Percentiles rank a stretch among this genome's conserved stretches.
Evolutionary conservation across 2,329 filamentous ascomycete species (phyloP).

Genomic region (Dothistroma pini): DNA sequence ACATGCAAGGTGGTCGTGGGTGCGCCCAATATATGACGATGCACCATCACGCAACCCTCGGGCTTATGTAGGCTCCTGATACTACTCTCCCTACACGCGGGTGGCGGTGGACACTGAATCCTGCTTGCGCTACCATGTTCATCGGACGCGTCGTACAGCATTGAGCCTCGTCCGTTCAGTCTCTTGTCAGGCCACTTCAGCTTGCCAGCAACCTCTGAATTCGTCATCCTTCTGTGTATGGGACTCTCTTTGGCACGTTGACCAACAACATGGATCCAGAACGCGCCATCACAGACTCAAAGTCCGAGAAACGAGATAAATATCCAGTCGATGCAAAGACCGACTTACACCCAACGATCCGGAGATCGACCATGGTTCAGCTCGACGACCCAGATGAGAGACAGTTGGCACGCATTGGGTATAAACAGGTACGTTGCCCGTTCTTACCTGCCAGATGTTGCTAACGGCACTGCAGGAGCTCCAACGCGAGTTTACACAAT

Average conservation of each 20-base stretch:
- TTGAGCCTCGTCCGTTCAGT: not conserved
- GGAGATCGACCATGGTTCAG: constrained; percentile 17
- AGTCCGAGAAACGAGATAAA: constrained; percentile 11
- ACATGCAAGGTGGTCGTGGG: not conserved
- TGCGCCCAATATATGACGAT: not conserved
- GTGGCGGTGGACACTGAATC: constrained; percentile 12
- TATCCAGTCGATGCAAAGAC: constrained; percentile 2
- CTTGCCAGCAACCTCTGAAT: not conserved
- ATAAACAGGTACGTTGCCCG: constrained; percentile 52
- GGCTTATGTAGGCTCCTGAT: not conserved
- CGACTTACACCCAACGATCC: not conserved
- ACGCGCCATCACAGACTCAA: constrained; percentile 3
- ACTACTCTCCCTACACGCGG: not conserved
- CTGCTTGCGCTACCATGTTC: not conserved
- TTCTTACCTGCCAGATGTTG: not conserved
- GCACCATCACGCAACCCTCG: not conserved
- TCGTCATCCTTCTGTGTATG: not conserved
- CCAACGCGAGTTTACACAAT: constrained; percentile 61
- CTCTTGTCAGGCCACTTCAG: not conserved
- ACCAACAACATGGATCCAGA: constrained; percentile 16
- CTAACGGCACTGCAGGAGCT: constrained; percentile 49
- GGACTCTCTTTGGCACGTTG: not conserved
- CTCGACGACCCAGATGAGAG: constrained; percentile 54
- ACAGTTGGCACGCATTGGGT: constrained; percentile 58
- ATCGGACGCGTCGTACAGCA: not conserved